phyloP scores from a whole-genome alignment of 202 grass and related monocot species.

The Sporobolus alterniflorus region DNA sequence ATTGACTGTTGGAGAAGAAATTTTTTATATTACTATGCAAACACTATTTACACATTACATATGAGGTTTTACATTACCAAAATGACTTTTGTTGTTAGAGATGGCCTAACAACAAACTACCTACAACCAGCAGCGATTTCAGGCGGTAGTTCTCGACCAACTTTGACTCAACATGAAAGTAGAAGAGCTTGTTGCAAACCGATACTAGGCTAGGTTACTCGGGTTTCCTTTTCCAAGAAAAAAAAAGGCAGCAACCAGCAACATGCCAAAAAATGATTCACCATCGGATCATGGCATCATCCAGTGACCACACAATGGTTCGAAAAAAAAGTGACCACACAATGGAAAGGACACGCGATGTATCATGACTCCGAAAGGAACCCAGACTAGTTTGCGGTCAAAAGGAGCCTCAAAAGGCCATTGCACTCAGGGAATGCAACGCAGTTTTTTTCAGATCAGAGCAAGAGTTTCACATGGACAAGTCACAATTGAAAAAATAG shows the following conservation, averaged over 20 bases:
- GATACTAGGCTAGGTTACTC: no score
- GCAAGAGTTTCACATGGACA: no score
- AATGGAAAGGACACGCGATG: no score
- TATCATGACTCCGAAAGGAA: constrained; percentile 19
- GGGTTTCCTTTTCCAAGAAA: no score
- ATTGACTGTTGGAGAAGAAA: no score
- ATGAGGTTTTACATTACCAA: no score
- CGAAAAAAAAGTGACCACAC: constrained; percentile 24
- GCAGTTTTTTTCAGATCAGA: no score
- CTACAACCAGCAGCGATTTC: constrained; percentile 38
- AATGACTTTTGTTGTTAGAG: no score
- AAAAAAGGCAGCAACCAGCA: not conserved
- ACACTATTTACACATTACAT: no score
- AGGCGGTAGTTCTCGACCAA: constrained; percentile 24
- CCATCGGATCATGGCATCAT: constrained; percentile 30
- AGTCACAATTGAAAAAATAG: not conserved
- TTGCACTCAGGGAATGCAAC: no score
- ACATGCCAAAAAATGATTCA: constrained; percentile 11
- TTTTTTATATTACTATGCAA: no score
- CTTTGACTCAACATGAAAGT: constrained; percentile 22
- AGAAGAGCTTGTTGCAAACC: not conserved
- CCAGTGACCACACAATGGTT: constrained; percentile 17
- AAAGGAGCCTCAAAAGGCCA: not conserved
- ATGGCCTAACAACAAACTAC: no score
- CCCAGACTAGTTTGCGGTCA: not conserved